A percentile compares a stretch with the other conserved stretches of the same genome.
Conservation (phyloP, 192 early-diverging fungal genomes). For the Backusella circina region DNA sequence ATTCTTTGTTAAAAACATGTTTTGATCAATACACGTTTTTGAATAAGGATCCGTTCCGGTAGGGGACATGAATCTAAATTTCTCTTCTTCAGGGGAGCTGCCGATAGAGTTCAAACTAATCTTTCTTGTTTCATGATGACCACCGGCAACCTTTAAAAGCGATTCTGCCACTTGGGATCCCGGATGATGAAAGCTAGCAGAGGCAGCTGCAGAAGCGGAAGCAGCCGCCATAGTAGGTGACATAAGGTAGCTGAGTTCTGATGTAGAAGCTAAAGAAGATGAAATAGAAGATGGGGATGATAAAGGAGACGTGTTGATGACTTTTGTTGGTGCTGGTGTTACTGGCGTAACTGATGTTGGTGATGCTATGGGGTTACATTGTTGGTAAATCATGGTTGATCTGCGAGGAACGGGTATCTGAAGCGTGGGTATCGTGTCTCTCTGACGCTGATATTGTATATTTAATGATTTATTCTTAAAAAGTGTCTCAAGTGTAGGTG, state of each 20-base stretch:
- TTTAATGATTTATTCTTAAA: background rate
- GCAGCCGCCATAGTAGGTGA: conserved; percentile 24
- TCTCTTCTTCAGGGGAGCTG: background rate
- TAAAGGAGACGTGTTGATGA: background rate
- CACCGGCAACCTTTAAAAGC: background rate
- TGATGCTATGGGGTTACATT: background rate
- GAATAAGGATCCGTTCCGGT: conserved; percentile 1
- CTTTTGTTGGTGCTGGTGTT: background rate
- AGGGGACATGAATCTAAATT: background rate
- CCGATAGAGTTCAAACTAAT: background rate
- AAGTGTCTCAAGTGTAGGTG: background rate
- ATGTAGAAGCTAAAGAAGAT: background rate
- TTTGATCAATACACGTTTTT: conserved; percentile 18
- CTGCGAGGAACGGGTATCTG: conserved; percentile 3
- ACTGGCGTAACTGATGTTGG: background rate
- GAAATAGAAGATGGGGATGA: background rate
- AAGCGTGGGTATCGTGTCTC: background rate
- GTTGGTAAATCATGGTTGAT: background rate
- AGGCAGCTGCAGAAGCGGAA: conserved; percentile 17
- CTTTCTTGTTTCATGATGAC: background rate
- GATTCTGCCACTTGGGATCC: conserved; percentile 5
- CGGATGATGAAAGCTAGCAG: background rate
- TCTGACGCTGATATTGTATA: background rate
- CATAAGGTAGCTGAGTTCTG: background rate
- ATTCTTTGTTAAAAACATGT: conserved; percentile 34